phyloP scores from a whole-genome alignment of 352 stramenopile species.

The Peronosclerospora sorghi region DNA sequence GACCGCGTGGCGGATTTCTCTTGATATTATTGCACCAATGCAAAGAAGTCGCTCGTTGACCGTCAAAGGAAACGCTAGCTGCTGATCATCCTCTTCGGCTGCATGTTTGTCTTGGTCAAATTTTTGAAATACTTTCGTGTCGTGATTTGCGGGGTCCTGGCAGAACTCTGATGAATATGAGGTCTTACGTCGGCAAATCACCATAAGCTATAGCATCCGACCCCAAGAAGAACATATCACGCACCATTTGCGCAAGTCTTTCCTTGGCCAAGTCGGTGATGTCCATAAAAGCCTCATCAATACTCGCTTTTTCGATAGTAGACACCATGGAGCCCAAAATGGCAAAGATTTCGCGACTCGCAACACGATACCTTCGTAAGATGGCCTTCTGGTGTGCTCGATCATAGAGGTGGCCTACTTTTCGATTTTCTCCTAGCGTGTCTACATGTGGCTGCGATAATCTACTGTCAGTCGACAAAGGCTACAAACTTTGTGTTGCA shows the following conservation, averaged over 20 bases:
- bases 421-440: conserved; percentile 65
- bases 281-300: conserved; percentile 80
- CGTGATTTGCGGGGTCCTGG: conserved; percentile 32
- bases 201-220: neutral
- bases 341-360: conserved; percentile 69
- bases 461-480: conserved; percentile 2
- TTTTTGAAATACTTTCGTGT: conserved; percentile 55
- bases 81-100: conserved; percentile 5
- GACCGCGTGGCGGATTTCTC: conserved; percentile 63
- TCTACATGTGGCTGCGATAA: conserved; percentile 65
- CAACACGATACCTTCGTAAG: conserved; percentile 61
- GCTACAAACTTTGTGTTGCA: neutral
- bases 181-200: conserved; percentile 15
- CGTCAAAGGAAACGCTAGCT: conserved; percentile 44
- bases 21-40: conserved; percentile 47
- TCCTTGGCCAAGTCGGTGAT: conserved; percentile 51
- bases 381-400: conserved; percentile 77
- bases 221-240: neutral
- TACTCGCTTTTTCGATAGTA: conserved; percentile 60
- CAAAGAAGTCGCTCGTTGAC: conserved; percentile 54
- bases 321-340: conserved; percentile 39
- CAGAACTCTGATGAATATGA: conserved; percentile 53
- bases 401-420: conserved; percentile 46
- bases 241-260: conserved; percentile 38
- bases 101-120: conserved; percentile 17